Evolutionary conservation across 2,329 filamentous ascomycete genomes (phyloP), one percentile per base, ranked within the genome.

Genomic region (Xylaria sp.): DNA sequence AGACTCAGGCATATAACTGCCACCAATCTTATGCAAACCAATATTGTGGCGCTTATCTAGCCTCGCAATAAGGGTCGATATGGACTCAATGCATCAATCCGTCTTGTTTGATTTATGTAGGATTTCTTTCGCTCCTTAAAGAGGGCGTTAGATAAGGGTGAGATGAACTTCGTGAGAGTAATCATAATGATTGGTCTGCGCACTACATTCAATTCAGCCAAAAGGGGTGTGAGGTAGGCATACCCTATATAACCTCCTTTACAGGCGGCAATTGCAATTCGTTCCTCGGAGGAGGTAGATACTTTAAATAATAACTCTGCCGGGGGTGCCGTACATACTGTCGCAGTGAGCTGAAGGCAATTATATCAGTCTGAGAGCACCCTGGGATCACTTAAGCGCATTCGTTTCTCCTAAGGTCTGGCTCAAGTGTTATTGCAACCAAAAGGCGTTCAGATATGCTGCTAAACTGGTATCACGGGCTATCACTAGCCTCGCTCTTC

Each of bases 141-240:
- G 18, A 53, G 6, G 10, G 40, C 1, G n/a, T 47, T 47, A 37
- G 23, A 51, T 32, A 25, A 21, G 29, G 37, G 29, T 35, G 13
- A 58, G 27, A 67, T 67, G 65, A 63, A 67, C 32, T 25, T 51
- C 16, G 47, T 37, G 42, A 59, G 35, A 40, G n/a, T 47, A 37
- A 51, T 40, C 1, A 5, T 27, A 4, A 47, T 67, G 60, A 67
- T 63, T 67, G 65, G 65, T 54, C 37, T 47, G 13, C 6, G 4
- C 13, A 8, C 18, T 32, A n/a, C 51, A 53, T 23, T 27, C 25
- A 42, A 67, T 67, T 67, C 60, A 63, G 65, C 65, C 65, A 60
- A n/a, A 21, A 63, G 48, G n/a, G 42, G 21, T 8, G n/a, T 37
- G 35, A n/a, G 16, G 40, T 44, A 44, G 40, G 16, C 40, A 44